Percentiles rank a stretch among this genome's conserved stretches.
These are phyloP conservation scores for Colletotrichum gloeosporioides DNA, from an alignment of 2,329 filamentous ascomycete species.

Conservation along the genomic window DNA sequence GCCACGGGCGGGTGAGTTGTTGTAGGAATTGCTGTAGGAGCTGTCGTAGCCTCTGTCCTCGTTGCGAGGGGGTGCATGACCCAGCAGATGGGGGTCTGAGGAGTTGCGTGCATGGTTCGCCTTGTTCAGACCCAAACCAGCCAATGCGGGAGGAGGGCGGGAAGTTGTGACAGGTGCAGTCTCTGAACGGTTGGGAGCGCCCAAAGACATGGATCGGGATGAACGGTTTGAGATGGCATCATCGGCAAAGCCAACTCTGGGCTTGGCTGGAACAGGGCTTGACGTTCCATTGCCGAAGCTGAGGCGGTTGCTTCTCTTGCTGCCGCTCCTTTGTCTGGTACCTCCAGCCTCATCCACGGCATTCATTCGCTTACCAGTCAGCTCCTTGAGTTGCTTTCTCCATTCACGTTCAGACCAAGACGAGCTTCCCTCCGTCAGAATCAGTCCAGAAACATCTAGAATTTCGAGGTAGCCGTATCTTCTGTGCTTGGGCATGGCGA, in stretches of 20 bases:
- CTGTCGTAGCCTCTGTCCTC: constrained; percentile 29
- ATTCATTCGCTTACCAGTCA: constrained; percentile 81
- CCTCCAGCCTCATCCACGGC: constrained; percentile 47
- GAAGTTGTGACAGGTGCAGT: constrained; percentile 52
- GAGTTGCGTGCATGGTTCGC: constrained; percentile 50
- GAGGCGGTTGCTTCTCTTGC: constrained; percentile 62
- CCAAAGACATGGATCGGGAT: constrained; percentile 57
- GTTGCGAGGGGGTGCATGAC: constrained; percentile 25
- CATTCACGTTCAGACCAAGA: constrained; percentile 88
- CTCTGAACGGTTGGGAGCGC: constrained; percentile 49
- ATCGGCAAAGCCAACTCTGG: constrained; percentile 64
- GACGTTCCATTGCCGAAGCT: constrained; percentile 51
- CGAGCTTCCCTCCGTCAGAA: constrained; percentile 77
- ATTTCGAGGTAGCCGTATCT: constrained; percentile 92
- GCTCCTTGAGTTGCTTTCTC: constrained; percentile 86
- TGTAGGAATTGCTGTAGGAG: constrained; percentile 33
- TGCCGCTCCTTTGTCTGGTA: constrained; percentile 55
- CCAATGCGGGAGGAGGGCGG: constrained; percentile 38
- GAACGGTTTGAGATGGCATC: constrained; percentile 54
- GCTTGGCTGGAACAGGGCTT: constrained; percentile 34
- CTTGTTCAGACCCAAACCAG: constrained; percentile 29
- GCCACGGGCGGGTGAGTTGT: constrained; percentile 36
- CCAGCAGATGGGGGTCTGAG: constrained; percentile 47
- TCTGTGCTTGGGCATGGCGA: constrained; percentile 90
- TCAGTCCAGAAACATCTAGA: constrained; percentile 80